phyloP scores from a whole-genome alignment of 371 early-diverging fungal species.

The Lichtheimia corymbifera region DNA sequence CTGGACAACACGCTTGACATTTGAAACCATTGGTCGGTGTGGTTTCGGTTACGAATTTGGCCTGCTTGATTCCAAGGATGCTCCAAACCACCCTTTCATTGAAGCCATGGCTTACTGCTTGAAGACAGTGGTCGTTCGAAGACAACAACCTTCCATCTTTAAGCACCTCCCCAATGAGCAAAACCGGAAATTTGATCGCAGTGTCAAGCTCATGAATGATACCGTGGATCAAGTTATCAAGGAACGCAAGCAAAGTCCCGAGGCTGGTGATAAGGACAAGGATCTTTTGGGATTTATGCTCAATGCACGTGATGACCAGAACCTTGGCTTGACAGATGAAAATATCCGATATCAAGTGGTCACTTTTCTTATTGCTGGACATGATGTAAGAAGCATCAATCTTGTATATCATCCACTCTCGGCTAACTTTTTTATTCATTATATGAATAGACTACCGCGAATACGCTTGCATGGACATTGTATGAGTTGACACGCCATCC shows the following conservation, averaged over 20 bases:
- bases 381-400: constrained; percentile 26
- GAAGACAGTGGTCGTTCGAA: constrained; percentile 24
- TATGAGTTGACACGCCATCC: constrained; percentile 48
- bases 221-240: constrained; percentile 39
- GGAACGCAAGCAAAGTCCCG: constrained; percentile 34
- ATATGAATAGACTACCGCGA: constrained; percentile 29
- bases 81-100: constrained; percentile 46
- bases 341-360: constrained; percentile 63
- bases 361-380: constrained; percentile 60
- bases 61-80: constrained; percentile 41
- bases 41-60: constrained; percentile 64
- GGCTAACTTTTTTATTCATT: too few relatives aligned
- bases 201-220: constrained; percentile 38
- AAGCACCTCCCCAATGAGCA: constrained; percentile 46
- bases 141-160: constrained; percentile 34
- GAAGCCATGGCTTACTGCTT: constrained; percentile 52
- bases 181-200: constrained; percentile 37
- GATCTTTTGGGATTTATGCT: constrained; percentile 64
- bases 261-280: constrained; percentile 39
- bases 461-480: constrained; percentile 54
- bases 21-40: constrained; percentile 52
- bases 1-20: constrained; percentile 61
- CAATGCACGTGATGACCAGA: constrained; percentile 46
- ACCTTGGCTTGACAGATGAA: constrained; percentile 42
- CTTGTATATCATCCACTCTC: background rate